These are phyloP conservation scores for Rosa hybrid DNA, from an alignment of 331 rosid genomes.

Conservation along the genomic window DNA sequence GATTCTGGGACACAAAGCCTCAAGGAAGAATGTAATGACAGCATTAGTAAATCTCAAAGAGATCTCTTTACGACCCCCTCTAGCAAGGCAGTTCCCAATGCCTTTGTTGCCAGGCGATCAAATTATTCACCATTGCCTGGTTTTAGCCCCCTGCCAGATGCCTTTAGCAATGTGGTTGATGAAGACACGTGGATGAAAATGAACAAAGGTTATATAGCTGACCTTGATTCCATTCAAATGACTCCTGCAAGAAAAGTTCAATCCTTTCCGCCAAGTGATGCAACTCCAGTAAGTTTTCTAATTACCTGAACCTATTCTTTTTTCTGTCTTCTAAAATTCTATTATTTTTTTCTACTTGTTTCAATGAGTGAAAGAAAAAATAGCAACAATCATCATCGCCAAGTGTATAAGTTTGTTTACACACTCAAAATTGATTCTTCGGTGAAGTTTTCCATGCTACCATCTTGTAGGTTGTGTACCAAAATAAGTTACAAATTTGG, in stretches of 20 bases:
- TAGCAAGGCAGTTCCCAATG: conserved; percentile 59
- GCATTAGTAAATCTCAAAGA: conserved; percentile 50
- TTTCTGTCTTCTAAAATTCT: neutral
- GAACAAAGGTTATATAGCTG: conserved; percentile 80
- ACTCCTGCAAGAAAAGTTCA: conserved; percentile 74
- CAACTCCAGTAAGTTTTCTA: conserved; percentile 56
- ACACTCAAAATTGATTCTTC: neutral
- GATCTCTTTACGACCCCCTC: conserved; percentile 75
- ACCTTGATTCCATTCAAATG: conserved; percentile 80
- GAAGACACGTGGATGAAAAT: conserved; percentile 90
- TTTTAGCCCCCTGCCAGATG: conserved; percentile 74
- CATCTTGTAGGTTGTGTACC: neutral
- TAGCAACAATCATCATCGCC: neutral
- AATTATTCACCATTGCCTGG: conserved; percentile 55
- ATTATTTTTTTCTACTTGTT: conserved; percentile 24
- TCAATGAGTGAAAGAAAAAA: neutral
- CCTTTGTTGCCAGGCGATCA: conserved; percentile 77
- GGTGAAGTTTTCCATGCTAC: neutral
- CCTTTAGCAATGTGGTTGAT: conserved; percentile 76
- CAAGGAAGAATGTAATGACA: conserved; percentile 45
- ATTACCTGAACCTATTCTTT: neutral
- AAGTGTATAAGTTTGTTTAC: neutral
- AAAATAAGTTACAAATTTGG: neutral
- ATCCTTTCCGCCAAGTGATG: conserved; percentile 61
- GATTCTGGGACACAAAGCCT: conserved; percentile 48